Base-by-base conservation (phyloP, 257 asterid species). In the Nicotiana undulata region DNA sequence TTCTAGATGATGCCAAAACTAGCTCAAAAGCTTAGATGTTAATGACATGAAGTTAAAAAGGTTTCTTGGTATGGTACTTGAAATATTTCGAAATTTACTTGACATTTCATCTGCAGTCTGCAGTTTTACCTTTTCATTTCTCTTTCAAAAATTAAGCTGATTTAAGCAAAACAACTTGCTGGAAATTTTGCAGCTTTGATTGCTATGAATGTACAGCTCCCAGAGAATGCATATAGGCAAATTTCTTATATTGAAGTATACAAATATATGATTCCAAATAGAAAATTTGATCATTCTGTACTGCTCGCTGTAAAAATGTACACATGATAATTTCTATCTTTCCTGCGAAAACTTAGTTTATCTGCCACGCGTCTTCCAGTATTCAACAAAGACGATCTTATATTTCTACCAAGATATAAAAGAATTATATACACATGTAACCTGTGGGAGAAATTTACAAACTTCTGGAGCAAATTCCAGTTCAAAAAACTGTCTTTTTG, bases 321-420 rank as follows among this genome's bases (percentile, higher is more conserved):
- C 44, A 51, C 17, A 51, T 7, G 46, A 74, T 72, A 6, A 72
- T 49, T 26, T 37, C 0, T 2, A 40, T 40, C 56, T 51, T 51
- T 51, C 56, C 18, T 51, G 18, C 3, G 6, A 3, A 15, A 51
- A 16, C 44, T 32, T 24, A 74, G 17, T 74, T 32, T 51, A 15
- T 26, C 44, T 49, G 52, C 63, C 24, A 0, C 17, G 44, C 17
- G 51, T 74, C 63, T 49, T 65, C 22, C 24, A 37, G 59, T 70
- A 72, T 49, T 24, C 20, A 13, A 49, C 15, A 72, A 49, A 29
- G 40, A 59, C 13, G 13, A 46, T 63, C 40, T 79, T 28, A 79
- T 79, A 26, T 46, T 63, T 79, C 28, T n/a, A 28, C 44, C 44
- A 63, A 78, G 72, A 77, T 58, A 77, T 77, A 60, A 63, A 77